These are phyloP conservation scores for Thozetella sp. DNA, from an alignment of 495 filamentous ascomycete genomes.

Conservation along the genomic window DNA sequence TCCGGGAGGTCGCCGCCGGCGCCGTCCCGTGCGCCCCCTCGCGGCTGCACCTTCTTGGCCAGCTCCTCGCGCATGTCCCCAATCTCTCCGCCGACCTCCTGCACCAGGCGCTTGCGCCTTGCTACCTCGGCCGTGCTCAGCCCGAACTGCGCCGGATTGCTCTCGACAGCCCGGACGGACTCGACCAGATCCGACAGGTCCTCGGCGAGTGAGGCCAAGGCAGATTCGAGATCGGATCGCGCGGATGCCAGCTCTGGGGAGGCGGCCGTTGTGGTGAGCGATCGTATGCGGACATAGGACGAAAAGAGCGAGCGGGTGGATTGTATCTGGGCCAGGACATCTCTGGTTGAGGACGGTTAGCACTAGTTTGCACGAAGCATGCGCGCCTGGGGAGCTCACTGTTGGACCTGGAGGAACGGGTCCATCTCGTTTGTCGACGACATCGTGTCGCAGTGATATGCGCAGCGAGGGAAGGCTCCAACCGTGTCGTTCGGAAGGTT, in stretches of 20 bases:
- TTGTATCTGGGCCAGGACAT: slow-evolving; percentile 81
- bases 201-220: slow-evolving; percentile 74
- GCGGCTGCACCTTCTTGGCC: slow-evolving; percentile 37
- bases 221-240: slow-evolving; percentile 76
- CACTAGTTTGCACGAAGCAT: too few species aligned
- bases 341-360: slow-evolving; percentile 49
- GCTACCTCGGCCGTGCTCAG: slow-evolving; percentile 82
- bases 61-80: slow-evolving; percentile 89
- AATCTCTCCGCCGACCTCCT: slow-evolving; percentile 86
- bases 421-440: slow-evolving; percentile 75
- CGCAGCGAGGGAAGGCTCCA: neutral
- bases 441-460: slow-evolving; percentile 53
- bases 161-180: slow-evolving; percentile 85
- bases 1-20: slow-evolving; percentile 60
- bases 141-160: slow-evolving; percentile 87
- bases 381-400: slow-evolving; percentile 53
- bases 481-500: neutral
- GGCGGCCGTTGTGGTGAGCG: slow-evolving; percentile 56
- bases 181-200: slow-evolving; percentile 90
- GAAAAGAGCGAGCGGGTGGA: slow-evolving; percentile 83
- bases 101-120: slow-evolving; percentile 78
- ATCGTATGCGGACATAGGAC: slow-evolving; percentile 94
- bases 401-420: slow-evolving; percentile 92
- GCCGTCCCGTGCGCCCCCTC: slow-evolving; percentile 19
- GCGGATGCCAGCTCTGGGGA: slow-evolving; percentile 88